These are phyloP conservation scores for Cyanophora paradoxa DNA, from an alignment of 78 protist genomes.

Conservation along the genomic window DNA sequence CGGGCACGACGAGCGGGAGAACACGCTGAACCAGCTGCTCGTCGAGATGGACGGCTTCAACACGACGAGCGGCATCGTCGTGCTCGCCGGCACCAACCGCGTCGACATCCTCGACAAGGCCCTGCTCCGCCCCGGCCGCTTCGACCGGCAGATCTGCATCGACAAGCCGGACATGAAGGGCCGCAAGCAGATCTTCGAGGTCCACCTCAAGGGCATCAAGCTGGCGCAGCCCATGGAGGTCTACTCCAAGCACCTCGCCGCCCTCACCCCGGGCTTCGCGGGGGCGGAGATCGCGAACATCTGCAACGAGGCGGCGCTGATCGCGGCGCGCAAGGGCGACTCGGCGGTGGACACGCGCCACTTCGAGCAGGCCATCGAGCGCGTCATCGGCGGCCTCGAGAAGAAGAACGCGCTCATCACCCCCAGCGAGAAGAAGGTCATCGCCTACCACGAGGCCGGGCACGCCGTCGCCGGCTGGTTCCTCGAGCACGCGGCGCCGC, in stretches of 20 bases:
- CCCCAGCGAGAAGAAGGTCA: slow-evolving; percentile 53
- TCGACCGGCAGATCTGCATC: slow-evolving; percentile 66
- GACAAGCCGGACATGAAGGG: slow-evolving; percentile 87
- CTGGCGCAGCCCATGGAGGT: slow-evolving; percentile 20
- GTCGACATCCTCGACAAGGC: slow-evolving; percentile 86
- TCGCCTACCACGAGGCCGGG: slow-evolving; percentile 99
- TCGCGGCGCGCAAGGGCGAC: slow-evolving; percentile 32
- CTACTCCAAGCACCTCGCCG: slow-evolving; percentile 25
- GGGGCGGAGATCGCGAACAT: slow-evolving; percentile 95
- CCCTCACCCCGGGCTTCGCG: slow-evolving; percentile 35
- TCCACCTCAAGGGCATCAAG: slow-evolving; percentile 74
- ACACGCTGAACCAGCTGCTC: slow-evolving; percentile 94
- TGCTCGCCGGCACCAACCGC: slow-evolving; percentile 62
- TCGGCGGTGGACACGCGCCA: slow-evolving; percentile 20
- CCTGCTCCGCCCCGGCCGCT: slow-evolving; percentile 96
- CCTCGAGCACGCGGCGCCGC: slow-evolving; percentile 87
- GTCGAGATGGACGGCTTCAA: slow-evolving; percentile 97
- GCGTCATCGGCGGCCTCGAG: slow-evolving; percentile 85
- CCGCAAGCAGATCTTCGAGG: slow-evolving; percentile 76
- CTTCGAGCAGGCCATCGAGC: slow-evolving; percentile 91
- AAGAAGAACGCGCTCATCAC: slow-evolving; percentile 49
- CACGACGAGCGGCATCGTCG: slow-evolving; percentile 66
- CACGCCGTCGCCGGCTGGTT: slow-evolving; percentile 96
- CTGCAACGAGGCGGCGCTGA: slow-evolving; percentile 78
- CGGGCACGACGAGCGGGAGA: slow-evolving; percentile 89